Percentiles rank a stretch among this genome's conserved stretches.
phyloP scores from a whole-genome alignment of 2,329 filamentous ascomycete species.

The Paecilomyces sp. region DNA sequence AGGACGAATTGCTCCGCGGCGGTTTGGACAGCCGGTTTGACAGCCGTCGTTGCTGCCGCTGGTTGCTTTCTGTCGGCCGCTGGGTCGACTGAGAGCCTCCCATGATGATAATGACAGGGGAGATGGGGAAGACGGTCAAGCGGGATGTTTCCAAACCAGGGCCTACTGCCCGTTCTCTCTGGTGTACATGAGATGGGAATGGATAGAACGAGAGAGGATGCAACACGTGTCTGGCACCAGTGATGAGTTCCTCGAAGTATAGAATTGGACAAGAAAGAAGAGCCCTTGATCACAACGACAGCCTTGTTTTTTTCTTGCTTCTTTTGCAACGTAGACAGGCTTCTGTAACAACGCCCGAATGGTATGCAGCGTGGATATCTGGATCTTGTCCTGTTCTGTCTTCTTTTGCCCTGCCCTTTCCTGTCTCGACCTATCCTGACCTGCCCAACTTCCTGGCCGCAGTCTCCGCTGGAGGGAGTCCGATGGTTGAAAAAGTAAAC shows the following conservation, averaged over 20 bases:
- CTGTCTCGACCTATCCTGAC: not conserved
- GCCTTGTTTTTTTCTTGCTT: not conserved
- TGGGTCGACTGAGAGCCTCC: constrained; percentile 28
- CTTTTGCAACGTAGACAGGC: not conserved
- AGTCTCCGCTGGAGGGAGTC: not conserved
- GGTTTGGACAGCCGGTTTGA: constrained; percentile 32
- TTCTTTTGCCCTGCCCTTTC: not conserved
- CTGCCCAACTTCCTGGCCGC: not conserved
- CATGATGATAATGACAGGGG: constrained; percentile 17
- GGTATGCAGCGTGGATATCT: not conserved
- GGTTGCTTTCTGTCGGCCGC: constrained; percentile 23
- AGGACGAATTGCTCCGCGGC: constrained; percentile 17
- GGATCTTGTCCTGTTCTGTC: not conserved
- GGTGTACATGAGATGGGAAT: not conserved
- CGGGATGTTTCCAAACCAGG: not conserved
- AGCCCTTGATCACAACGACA: not conserved
- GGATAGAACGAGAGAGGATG: not conserved
- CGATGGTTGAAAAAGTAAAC: not conserved
- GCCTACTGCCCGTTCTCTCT: not conserved
- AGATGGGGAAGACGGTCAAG: too few species aligned
- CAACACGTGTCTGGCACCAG: not conserved
- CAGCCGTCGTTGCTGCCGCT: constrained; percentile 23
- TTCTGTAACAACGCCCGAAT: not conserved
- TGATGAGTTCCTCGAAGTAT: not conserved
- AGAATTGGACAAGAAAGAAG: not conserved